Evolutionary conservation across 2,329 filamentous ascomycete genomes (phyloP).

Genomic region (Ophiostoma ulmi): DNA sequence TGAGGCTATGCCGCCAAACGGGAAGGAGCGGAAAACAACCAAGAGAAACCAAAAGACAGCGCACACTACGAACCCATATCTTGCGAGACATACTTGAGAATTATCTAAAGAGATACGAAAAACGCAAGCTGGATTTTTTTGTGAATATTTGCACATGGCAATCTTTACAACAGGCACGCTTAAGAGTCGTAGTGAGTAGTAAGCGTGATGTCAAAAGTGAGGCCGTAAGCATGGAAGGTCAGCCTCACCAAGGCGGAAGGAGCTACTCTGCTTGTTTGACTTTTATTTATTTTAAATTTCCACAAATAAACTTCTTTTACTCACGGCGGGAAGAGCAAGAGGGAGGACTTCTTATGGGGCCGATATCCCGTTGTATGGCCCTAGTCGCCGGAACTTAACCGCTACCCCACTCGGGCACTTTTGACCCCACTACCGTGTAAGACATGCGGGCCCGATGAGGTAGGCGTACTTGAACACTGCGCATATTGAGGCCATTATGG

Average conservation of each 20-base stretch:
- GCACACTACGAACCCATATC: no score
- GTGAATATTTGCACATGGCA: no score
- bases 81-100: no score
- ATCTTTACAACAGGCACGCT: neutral
- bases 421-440: neutral
- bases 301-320: no score
- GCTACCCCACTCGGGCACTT: neutral
- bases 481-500: neutral
- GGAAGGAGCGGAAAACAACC: neutral
- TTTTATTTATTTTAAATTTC: no score
- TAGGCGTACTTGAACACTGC: neutral
- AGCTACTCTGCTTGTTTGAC: neutral
- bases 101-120: no score
- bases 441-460: neutral
- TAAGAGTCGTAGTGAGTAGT: no score
- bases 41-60: neutral
- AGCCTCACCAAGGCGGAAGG: neutral
- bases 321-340: neutral
- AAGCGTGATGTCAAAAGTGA: neutral
- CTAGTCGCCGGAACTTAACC: neutral
- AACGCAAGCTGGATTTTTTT: no score
- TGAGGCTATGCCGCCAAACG: neutral
- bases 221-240: neutral
- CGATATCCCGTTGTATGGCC: neutral
- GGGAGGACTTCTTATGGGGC: neutral